These are phyloP conservation scores for Fomitopsis schrenkii DNA, from an alignment of 1,284 basidiomycete species.

Conservation along the genomic window DNA sequence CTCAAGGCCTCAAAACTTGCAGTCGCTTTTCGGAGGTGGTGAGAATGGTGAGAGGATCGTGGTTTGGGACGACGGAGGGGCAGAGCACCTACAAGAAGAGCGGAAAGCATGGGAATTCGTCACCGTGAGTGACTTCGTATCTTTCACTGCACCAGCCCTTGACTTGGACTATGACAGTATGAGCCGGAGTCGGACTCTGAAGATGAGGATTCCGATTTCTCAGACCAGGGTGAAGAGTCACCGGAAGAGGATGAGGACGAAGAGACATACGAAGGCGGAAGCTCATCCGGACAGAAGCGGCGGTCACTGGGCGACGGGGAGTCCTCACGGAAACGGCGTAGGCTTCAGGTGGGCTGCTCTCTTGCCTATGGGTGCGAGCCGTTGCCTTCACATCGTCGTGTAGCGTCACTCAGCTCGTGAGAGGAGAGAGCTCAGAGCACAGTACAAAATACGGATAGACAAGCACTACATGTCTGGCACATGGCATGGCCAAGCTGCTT, in stretches of 20 bases:
- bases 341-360: constrained; percentile 38
- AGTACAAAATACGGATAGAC: constrained; percentile 60
- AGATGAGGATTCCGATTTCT: constrained; percentile 50
- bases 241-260: constrained; percentile 46
- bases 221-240: constrained; percentile 31
- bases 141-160: not conserved
- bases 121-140: constrained; percentile 46
- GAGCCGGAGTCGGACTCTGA: constrained; percentile 72
- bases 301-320: constrained; percentile 42
- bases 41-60: constrained; percentile 69
- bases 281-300: constrained; percentile 49
- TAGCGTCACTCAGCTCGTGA: constrained; percentile 41
- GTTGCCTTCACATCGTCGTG: constrained; percentile 9
- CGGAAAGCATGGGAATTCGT: constrained; percentile 77
- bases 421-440: constrained; percentile 66
- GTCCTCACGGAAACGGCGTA: constrained; percentile 45
- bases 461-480: constrained; percentile 88
- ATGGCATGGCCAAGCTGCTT: constrained; percentile 86
- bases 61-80: constrained; percentile 89
- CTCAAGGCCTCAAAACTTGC: constrained; percentile 86
- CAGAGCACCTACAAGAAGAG: constrained; percentile 60
- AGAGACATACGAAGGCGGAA: constrained; percentile 34
- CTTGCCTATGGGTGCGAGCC: not conserved
- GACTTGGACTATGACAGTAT: constrained; percentile 40
- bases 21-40: constrained; percentile 80